Evolutionary conservation across 139 green algal species (phyloP).

Genomic region (Chlorella sp.): DNA sequence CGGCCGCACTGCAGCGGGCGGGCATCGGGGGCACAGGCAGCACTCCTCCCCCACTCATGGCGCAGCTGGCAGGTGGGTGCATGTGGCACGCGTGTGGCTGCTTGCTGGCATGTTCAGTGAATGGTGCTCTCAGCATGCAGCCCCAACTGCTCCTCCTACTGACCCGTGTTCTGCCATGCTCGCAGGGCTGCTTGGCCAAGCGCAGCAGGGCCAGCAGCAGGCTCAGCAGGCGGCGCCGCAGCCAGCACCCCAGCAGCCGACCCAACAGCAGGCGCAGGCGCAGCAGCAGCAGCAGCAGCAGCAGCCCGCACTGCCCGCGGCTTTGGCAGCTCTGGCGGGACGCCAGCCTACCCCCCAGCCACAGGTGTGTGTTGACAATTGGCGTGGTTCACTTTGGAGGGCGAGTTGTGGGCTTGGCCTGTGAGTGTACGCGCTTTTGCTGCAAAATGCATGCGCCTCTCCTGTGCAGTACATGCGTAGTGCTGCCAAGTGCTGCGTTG

Average conservation of each 20-base stretch:
- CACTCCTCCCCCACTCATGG: background rate
- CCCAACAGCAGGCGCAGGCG: background rate
- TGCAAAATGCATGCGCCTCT: too few species aligned
- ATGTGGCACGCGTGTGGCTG: background rate
- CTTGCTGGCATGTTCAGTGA: background rate
- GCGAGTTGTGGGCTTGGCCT: too few species aligned
- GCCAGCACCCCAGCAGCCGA: background rate
- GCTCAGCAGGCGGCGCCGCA: background rate
- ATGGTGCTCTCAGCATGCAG: background rate
- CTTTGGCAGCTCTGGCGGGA: background rate
- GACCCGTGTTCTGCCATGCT: background rate
- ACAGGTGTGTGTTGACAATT: background rate
- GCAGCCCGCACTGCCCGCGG: background rate
- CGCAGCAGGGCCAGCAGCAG: background rate
- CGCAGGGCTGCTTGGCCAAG: background rate
- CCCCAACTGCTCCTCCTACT: background rate
- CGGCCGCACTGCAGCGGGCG: background rate
- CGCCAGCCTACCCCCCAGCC: background rate
- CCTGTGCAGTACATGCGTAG: too few species aligned
- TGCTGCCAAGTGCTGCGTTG: too few species aligned
- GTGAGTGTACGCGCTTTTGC: too few species aligned
- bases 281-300: background rate
- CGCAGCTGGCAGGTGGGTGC: conserved; percentile 11
- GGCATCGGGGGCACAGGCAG: background rate
- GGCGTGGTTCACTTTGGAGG: too few species aligned